A percentile compares a stretch with the other conserved stretches of the same genome.
Evolutionary conservation across 371 early-diverging fungal species (phyloP).

Genomic region (Mortierella sp.): DNA sequence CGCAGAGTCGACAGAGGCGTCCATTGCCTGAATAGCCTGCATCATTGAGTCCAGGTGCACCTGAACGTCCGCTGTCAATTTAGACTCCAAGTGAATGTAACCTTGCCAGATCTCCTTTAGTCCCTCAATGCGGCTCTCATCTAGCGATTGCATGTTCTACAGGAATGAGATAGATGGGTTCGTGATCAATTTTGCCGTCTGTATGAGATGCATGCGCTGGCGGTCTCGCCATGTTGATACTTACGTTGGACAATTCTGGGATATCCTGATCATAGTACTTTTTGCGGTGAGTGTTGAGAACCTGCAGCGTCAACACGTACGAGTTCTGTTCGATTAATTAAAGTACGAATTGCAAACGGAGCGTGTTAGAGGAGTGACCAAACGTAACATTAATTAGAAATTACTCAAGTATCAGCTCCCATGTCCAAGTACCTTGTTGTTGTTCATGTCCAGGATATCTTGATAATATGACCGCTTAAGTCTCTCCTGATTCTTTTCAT

Average conservation of each 20-base stretch:
- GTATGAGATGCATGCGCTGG: background rate
- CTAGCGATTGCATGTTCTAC: constrained; percentile 77
- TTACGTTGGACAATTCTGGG: constrained; percentile 75
- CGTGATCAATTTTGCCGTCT: background rate
- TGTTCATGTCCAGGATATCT: constrained; percentile 82
- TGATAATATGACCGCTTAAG: constrained; percentile 65
- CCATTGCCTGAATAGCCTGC: constrained; percentile 60
- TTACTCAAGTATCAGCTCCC: too few relatives aligned
- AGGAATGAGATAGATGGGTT: background rate
- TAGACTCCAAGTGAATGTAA: constrained; percentile 65
- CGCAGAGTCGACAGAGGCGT: constrained; percentile 66
- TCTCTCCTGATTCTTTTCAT: constrained; percentile 70
- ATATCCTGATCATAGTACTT: constrained; percentile 75
- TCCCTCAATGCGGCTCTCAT: constrained; percentile 66
- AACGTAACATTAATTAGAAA: background rate
- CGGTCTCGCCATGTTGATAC: background rate
- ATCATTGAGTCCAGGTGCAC: constrained; percentile 60
- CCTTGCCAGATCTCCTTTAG: constrained; percentile 64
- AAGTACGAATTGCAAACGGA: background rate
- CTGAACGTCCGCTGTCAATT: constrained; percentile 59
- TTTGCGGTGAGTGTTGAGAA: constrained; percentile 71
- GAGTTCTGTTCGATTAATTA: constrained; percentile 64
- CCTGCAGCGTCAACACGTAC: constrained; percentile 72
- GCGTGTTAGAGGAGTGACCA: background rate
- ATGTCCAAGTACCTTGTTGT: constrained; percentile 73